These are phyloP conservation scores for Kockovaella imperatae DNA, from an alignment of 768 basidiomycete species.

Conservation along the genomic window DNA sequence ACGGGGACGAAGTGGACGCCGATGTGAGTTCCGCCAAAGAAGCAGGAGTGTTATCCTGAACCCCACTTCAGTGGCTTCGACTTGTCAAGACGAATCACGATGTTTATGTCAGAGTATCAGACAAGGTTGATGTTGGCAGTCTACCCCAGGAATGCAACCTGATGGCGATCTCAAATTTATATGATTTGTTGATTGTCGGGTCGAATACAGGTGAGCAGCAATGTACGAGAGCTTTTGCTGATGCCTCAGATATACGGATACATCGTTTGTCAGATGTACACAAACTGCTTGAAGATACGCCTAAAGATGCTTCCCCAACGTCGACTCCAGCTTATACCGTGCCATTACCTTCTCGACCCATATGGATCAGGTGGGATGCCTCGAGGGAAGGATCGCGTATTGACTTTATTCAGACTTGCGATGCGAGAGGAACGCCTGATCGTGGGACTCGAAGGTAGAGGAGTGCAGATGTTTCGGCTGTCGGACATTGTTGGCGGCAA, in stretches of 20 bases:
- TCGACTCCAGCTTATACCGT: slow-evolving; percentile 13
- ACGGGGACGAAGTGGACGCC: slow-evolving; percentile 37
- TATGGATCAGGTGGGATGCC: slow-evolving; percentile 25
- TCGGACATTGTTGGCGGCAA: slow-evolving; percentile 16
- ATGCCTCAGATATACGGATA: slow-evolving; percentile 25
- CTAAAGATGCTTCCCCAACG: slow-evolving; percentile 19
- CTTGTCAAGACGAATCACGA: slow-evolving; percentile 40
- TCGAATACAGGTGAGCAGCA: slow-evolving; percentile 20
- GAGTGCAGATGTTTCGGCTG: slow-evolving; percentile 13
- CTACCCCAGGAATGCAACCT: slow-evolving; percentile 37
- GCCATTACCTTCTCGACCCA: slow-evolving; percentile 24
- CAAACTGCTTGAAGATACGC: slow-evolving; percentile 18
- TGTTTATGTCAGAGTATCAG: slow-evolving; percentile 37
- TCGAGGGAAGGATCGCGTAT: slow-evolving; percentile 1
- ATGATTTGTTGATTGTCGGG: slow-evolving; percentile 35
- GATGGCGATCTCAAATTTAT: slow-evolving; percentile 34
- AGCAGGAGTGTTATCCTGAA: neutral
- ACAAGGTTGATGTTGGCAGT: slow-evolving; percentile 26
- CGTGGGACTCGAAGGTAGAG: slow-evolving; percentile 14
- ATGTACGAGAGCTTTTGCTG: neutral
- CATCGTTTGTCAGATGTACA: slow-evolving; percentile 28
- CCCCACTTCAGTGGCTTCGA: slow-evolving; percentile 42
- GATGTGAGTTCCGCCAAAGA: slow-evolving; percentile 24
- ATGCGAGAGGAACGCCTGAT: slow-evolving; percentile 29
- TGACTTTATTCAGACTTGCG: slow-evolving; percentile 20